phyloP scores from a whole-genome alignment of 1,284 basidiomycete genomes.

The Bjerkandera adusta region DNA sequence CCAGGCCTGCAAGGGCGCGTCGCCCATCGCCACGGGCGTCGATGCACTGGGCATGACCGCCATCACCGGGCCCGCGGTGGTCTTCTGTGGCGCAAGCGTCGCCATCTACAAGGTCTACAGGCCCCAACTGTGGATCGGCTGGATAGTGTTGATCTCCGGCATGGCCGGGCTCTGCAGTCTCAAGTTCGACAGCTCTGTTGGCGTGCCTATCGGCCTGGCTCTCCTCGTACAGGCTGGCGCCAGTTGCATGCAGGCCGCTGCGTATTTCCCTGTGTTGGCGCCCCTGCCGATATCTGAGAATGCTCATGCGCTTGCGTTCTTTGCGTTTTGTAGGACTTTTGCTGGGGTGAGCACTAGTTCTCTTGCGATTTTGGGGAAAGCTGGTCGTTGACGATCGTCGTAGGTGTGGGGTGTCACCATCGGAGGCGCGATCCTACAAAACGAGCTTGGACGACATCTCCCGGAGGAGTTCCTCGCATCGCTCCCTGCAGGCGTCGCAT shows the following conservation, averaged over 20 bases:
- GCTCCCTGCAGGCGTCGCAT: conserved; percentile 6
- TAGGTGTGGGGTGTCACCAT: conserved; percentile 22
- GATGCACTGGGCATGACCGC: conserved; percentile 25
- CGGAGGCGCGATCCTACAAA: conserved; percentile 17
- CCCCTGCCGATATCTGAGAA: conserved; percentile 28
- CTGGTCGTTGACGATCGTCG: not conserved
- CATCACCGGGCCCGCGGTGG: conserved; percentile 9
- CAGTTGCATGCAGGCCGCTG: conserved; percentile 24
- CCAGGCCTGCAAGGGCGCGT: conserved; percentile 33
- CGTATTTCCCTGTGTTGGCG: conserved; percentile 33
- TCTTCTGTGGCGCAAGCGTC: conserved; percentile 24
- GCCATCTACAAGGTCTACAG: conserved; percentile 23
- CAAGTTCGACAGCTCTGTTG: conserved; percentile 23
- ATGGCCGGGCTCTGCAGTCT: conserved; percentile 27
- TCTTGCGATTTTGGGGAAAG: not conserved
- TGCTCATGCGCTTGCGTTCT: conserved; percentile 31
- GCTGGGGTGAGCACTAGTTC: conserved; percentile 13
- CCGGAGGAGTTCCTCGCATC: conserved; percentile 1
- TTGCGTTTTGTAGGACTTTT: conserved; percentile 30
- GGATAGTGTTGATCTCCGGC: conserved; percentile 28
- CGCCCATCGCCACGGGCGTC: conserved; percentile 25
- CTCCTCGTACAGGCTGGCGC: conserved; percentile 25
- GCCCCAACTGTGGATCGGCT: conserved; percentile 25
- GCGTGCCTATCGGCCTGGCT: conserved; percentile 31
- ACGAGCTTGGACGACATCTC: conserved; percentile 7